phyloP scores from a whole-genome alignment of 2,329 filamentous ascomycete genomes.

The Zasmidium angulare region DNA sequence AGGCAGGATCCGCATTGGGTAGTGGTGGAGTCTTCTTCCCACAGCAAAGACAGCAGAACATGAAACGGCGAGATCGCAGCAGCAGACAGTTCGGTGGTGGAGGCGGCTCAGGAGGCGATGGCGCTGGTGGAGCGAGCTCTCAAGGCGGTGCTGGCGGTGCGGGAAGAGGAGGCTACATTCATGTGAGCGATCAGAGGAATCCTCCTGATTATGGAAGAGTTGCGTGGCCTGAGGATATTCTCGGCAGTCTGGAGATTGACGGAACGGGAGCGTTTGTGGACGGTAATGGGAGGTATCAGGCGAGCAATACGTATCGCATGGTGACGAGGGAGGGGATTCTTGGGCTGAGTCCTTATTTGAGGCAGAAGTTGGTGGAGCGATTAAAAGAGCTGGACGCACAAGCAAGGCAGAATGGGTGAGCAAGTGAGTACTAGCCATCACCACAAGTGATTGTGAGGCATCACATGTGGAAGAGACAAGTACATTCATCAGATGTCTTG shows the following conservation, averaged over 20 bases:
- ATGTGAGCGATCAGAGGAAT: slow-evolving; percentile 60
- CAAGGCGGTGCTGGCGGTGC: slow-evolving; percentile 60
- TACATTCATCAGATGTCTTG: background rate
- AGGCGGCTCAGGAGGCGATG: slow-evolving; percentile 46
- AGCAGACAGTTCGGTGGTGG: slow-evolving; percentile 35
- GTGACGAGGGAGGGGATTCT: slow-evolving; percentile 60
- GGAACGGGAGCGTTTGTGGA: slow-evolving; percentile 57
- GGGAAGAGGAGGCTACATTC: slow-evolving; percentile 61
- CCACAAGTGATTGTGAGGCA: too few species aligned
- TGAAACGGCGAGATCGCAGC: slow-evolving; percentile 20
- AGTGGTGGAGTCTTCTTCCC: slow-evolving; percentile 52
- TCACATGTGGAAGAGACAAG: background rate
- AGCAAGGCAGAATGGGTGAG: slow-evolving; percentile 23
- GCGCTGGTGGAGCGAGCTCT: slow-evolving; percentile 56
- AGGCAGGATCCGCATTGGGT: slow-evolving; percentile 55
- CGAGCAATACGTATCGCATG: slow-evolving; percentile 62
- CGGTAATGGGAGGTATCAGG: slow-evolving; percentile 58
- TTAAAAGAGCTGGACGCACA: slow-evolving; percentile 35
- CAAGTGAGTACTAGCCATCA: too few species aligned
- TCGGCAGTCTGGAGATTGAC: slow-evolving; percentile 64
- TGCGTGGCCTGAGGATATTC: slow-evolving; percentile 66
- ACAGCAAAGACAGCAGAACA: slow-evolving; percentile 28
- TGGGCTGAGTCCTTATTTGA: slow-evolving; percentile 35
- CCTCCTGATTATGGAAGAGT: slow-evolving; percentile 65
- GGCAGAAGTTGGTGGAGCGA: slow-evolving; percentile 34